Percentiles rank a stretch among this genome's conserved stretches.
These are phyloP conservation scores for Friedmanniomyces simplex DNA, from an alignment of 495 filamentous ascomycete species.

Conservation along the genomic window DNA sequence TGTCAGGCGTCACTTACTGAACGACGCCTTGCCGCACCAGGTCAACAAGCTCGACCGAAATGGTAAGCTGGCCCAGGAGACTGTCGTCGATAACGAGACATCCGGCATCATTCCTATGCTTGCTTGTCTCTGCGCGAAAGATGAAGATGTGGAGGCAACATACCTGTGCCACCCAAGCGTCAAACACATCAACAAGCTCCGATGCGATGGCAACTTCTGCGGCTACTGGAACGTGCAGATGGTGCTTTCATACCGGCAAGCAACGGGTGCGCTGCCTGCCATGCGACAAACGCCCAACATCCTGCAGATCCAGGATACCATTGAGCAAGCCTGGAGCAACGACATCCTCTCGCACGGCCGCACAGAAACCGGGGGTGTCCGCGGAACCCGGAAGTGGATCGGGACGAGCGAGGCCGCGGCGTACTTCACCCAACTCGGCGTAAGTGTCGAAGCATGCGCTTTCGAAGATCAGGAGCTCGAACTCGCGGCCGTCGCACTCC, in stretches of 20 bases:
- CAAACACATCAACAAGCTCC: constrained; percentile 72
- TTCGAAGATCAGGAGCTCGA: constrained; percentile 15
- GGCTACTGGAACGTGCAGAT: constrained; percentile 98
- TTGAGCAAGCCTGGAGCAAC: constrained; percentile 82
- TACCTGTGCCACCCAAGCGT: constrained; percentile 72
- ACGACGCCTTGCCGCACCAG: constrained; percentile 47
- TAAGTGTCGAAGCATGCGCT: constrained; percentile 30
- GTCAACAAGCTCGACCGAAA: constrained; percentile 45
- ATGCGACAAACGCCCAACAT: constrained; percentile 50
- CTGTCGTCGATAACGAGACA: constrained; percentile 50
- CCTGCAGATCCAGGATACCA: constrained; percentile 73
- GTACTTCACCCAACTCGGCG: constrained; percentile 57
- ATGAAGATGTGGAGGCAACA: constrained; percentile 50
- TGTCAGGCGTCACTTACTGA: constrained; percentile 59
- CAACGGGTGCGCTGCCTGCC: constrained; percentile 29
- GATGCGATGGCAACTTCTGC: constrained; percentile 80
- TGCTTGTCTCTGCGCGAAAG: constrained; percentile 58
- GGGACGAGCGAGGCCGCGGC: constrained; percentile 74
- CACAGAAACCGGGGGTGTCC: constrained; percentile 77
- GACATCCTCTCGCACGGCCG: constrained; percentile 68
- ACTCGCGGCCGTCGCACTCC: constrained; percentile 46
- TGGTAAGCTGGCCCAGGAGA: constrained; percentile 37
- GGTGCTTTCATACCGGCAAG: constrained; percentile 67
- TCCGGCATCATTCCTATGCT: constrained; percentile 65
- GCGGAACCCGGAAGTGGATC: constrained; percentile 86